A percentile compares a stretch with the other conserved stretches of the same genome.
Evolutionary conservation across 805 yeast species (phyloP).

Genomic region (Priceomyces castillae): DNA sequence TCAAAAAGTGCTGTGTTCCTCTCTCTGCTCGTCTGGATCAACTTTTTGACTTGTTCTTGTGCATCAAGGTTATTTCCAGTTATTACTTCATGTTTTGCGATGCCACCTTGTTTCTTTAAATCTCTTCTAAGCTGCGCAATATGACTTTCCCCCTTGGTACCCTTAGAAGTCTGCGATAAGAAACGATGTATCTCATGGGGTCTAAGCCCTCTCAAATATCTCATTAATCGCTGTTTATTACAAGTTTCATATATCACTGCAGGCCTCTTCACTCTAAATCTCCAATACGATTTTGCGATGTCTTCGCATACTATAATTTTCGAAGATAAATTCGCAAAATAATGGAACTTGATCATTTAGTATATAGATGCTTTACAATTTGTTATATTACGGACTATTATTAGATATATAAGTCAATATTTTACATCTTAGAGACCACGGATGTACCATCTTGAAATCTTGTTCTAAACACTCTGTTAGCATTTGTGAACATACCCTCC

Average conservation of each 20-base stretch:
- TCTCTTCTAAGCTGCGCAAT: conserved; percentile 2
- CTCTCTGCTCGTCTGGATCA: conserved; percentile 5
- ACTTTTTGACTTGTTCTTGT: conserved; percentile 3
- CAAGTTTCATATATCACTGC: too few species aligned
- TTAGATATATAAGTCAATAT: too few species aligned
- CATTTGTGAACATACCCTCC: conserved; percentile 98
- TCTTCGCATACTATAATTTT: background rate
- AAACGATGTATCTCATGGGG: background rate
- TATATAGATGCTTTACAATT: background rate
- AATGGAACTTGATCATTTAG: background rate
- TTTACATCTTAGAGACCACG: conserved; percentile 69
- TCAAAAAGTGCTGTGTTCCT: conserved; percentile 12
- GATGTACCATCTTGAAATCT: conserved; percentile 97
- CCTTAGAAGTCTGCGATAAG: background rate
- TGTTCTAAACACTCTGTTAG: conserved; percentile 89
- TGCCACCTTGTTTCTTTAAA: background rate
- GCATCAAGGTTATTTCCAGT: background rate
- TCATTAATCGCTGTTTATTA: background rate
- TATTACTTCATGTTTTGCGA: too few species aligned
- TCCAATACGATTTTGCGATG: conserved; percentile 2
- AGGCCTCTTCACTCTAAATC: background rate
- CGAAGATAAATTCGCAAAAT: background rate
- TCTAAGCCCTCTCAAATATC: background rate
- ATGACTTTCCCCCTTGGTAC: background rate
- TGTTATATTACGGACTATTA: too few species aligned